Percentiles rank a stretch among this genome's conserved stretches.
These are phyloP conservation scores for Sphagnum contortum DNA, from an alignment of 225 moss, liverwort and hornwort genomes.

Conservation along the genomic window DNA sequence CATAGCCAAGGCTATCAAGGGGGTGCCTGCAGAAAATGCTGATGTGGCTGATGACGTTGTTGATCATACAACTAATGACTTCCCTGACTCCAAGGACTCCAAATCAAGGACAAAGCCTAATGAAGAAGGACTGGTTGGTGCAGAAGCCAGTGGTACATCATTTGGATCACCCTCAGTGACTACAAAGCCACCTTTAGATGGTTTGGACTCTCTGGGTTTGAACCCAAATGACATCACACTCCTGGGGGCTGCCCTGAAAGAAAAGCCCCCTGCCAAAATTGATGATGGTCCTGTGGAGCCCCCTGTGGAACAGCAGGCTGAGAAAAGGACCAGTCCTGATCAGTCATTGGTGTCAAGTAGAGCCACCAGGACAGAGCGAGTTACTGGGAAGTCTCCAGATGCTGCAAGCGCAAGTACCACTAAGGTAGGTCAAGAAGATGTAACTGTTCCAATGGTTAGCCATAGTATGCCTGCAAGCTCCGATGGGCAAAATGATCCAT, in stretches of 20 bases:
- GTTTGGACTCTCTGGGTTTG: conserved; percentile 41
- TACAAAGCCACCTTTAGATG: conserved; percentile 26
- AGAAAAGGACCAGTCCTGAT: conserved; percentile 7
- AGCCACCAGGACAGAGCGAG: conserved; percentile 3
- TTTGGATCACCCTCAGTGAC: not conserved
- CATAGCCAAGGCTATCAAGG: no score
- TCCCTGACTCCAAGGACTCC: not conserved
- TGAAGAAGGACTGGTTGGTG: not conserved
- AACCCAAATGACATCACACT: conserved; percentile 34
- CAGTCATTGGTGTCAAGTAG: conserved; percentile 8
- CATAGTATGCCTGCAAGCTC: conserved; percentile 2
- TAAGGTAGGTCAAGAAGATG: conserved; percentile 16
- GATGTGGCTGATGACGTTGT: not conserved
- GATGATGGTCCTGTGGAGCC: conserved; percentile 17
- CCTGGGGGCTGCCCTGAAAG: conserved; percentile 29
- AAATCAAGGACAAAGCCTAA: not conserved
- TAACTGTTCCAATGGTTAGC: conserved; percentile 11
- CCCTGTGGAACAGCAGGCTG: conserved; percentile 3
- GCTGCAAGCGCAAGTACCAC: conserved; percentile 7
- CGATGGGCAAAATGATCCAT: conserved; percentile 12
- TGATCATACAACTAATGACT: no score
- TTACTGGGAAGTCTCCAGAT: not conserved
- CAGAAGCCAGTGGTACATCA: not conserved
- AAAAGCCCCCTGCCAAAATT: conserved; percentile 36
- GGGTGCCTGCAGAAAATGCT: not conserved